Percentiles rank a stretch among this genome's conserved stretches.
phyloP scores from a whole-genome alignment of 1,139 yeast species.

The Hanseniaspora gamundiae region DNA sequence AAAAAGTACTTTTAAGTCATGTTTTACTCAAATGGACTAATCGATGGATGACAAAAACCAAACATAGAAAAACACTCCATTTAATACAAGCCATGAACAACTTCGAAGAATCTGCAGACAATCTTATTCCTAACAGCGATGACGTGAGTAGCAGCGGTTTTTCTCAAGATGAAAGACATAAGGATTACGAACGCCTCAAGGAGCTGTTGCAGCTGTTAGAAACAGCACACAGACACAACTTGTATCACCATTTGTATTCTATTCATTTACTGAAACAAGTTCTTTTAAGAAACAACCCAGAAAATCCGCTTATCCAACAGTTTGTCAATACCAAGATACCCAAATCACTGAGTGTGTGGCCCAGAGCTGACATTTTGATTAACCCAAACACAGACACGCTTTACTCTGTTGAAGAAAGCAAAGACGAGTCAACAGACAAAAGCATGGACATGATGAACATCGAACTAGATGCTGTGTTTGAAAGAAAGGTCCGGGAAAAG shows the following conservation, averaged over 20 bases:
- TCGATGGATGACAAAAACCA: too few species aligned
- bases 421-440: neutral
- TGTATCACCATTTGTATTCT: conserved; percentile 22
- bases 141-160: too few species aligned
- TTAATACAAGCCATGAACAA: too few species aligned
- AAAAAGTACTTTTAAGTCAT: too few species aligned
- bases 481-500: neutral
- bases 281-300: conserved; percentile 19
- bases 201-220: conserved; percentile 20
- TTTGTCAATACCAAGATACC: conserved; percentile 18
- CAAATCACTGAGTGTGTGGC: conserved; percentile 25
- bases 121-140: neutral
- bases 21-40: too few species aligned
- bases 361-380: conserved; percentile 17
- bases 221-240: conserved; percentile 20
- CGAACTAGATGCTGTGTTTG: conserved; percentile 18
- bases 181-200: conserved; percentile 3
- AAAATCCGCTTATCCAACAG: conserved; percentile 13
- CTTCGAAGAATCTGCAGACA: neutral
- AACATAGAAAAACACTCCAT: too few species aligned
- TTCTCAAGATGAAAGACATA: too few species aligned
- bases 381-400: conserved; percentile 13
- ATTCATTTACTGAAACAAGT: conserved; percentile 18
- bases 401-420: neutral
- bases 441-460: conserved; percentile 14